phyloP scores from a whole-genome alignment of 768 basidiomycete species.

The Tephrocybe sp. region DNA sequence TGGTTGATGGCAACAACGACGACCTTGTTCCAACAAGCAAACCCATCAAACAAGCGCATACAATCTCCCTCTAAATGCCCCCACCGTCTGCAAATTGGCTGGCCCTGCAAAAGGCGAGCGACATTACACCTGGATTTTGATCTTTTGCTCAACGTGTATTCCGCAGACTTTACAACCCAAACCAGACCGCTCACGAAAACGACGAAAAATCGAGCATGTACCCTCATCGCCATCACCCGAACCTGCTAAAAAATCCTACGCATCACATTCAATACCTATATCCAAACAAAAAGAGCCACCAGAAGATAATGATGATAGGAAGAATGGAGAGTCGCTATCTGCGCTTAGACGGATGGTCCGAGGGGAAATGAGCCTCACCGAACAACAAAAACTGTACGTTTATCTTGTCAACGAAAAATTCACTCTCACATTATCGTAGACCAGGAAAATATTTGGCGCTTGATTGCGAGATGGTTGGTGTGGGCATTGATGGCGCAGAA shows the following conservation, averaged over 20 bases:
- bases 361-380: conserved; percentile 40
- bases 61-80: no score
- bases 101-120: conserved; percentile 49
- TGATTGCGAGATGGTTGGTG: conserved; percentile 98
- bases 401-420: not conserved
- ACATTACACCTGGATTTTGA: not conserved
- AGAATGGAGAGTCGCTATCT: conserved; percentile 48
- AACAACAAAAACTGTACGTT: conserved; percentile 39
- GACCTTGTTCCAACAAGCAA: conserved; percentile 1
- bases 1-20: not conserved
- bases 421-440: conserved; percentile 29
- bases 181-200: conserved; percentile 21
- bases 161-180: conserved; percentile 1
- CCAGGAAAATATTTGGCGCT: conserved; percentile 77
- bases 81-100: conserved; percentile 60
- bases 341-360: conserved; percentile 51
- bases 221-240: conserved; percentile 11
- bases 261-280: conserved; percentile 1
- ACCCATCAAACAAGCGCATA: conserved; percentile 6
- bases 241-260: not conserved
- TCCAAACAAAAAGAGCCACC: not conserved
- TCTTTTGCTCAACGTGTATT: not conserved
- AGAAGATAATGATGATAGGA: conserved; percentile 21
- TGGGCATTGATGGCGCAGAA: conserved; percentile 80
- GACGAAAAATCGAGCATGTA: conserved; percentile 26